A percentile compares a stretch with the other conserved stretches of the same genome.
Conservation (phyloP, 2,329 filamentous ascomycete species). For the Aspergillus persii region DNA sequence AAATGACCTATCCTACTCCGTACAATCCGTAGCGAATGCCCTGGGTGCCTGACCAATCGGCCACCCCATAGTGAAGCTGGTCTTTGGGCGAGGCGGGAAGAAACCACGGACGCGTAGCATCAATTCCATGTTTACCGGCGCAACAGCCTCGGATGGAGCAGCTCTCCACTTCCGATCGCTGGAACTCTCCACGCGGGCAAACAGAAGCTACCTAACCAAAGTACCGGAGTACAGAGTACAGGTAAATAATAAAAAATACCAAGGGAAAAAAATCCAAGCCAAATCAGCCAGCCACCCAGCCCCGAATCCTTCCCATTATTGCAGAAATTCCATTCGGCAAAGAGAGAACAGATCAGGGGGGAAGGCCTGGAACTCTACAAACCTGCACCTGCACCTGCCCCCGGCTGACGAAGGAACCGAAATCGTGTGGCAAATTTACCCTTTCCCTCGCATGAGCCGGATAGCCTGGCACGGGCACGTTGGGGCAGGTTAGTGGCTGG, state of each 20-base stretch:
- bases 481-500: background rate
- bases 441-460: background rate
- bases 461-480: background rate
- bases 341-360: background rate
- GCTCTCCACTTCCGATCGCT: constrained; percentile 14
- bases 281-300: background rate
- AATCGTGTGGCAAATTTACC: background rate
- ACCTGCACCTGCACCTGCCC: background rate
- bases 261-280: background rate
- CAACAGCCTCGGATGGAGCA: constrained; percentile 14
- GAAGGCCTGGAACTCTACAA: background rate
- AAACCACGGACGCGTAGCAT: background rate
- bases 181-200: constrained; percentile 2
- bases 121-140: constrained; percentile 6
- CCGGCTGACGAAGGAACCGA: background rate
- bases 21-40: too few relatives aligned
- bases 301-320: background rate
- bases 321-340: too few relatives aligned
- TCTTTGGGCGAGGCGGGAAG: background rate
- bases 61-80: too few relatives aligned
- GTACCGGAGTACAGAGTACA: background rate
- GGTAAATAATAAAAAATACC: background rate
- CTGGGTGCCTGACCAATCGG: too few relatives aligned
- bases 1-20: background rate
- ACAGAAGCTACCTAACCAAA: background rate